Base-by-base conservation (phyloP, 2,329 filamentous ascomycete species). In the Stachybotrys echinatus region DNA sequence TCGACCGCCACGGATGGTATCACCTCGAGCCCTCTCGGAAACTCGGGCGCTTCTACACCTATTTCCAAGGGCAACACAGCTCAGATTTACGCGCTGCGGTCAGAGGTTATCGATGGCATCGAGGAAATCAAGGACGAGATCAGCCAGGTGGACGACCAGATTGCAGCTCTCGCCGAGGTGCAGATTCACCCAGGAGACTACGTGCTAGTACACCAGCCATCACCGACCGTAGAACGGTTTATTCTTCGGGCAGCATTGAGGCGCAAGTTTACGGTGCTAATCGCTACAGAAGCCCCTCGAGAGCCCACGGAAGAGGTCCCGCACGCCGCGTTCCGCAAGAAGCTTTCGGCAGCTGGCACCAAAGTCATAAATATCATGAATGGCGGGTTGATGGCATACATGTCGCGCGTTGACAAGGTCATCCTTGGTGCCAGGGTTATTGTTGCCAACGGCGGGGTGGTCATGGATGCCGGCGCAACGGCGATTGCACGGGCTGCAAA, bases 41-140 rank as follows among this genome's bases (percentile, higher is more conserved):
- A 67, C 39, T 79, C 72, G 12, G 75, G 76, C 20, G 61, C 74
- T 8, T 79, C 76, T 17, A 79, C 76, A n/a, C 74, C 79, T 20
- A 63, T 73, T 49, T 61, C 66, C 59, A 57, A 56, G 50, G 55
- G 57, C 52, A 69, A 70, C 56, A 66, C 68, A 17, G 71, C 74
- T 43, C 76, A 76, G 53, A 67, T 74, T 48, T 80, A 88, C 52
- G 87, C 95, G 54, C 76, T 97, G 51, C 88, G 91, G 53, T 89
- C 89, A 14, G 94, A 97, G 68, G 87, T 97, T 22, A 85, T 96
- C 56, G 89, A 94, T 60, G 94, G 92, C 40, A 96, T 99, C 61
- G 85, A 90, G 61, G 94, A 99, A 67, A 91, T 99, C 52, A 88
- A 95, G 67, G 94, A 99, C 63, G 94, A 99, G 71, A 85, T 99